A percentile compares a stretch with the other conserved stretches of the same genome.
Conservation (phyloP, 1,139 yeast genomes). For the Pichia inconspicua region DNA sequence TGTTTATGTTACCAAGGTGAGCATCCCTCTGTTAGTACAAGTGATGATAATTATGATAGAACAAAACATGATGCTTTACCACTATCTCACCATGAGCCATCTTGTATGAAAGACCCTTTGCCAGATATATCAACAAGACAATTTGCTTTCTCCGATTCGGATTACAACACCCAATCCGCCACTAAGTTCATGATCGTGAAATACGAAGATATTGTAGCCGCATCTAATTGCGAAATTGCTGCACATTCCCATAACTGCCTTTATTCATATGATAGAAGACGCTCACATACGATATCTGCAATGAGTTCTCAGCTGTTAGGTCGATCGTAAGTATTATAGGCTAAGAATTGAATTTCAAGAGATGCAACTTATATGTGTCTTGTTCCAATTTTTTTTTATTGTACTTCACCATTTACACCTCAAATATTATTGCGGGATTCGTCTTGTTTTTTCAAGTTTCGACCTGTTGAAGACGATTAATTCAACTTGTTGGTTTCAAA, state of each 20-base stretch:
- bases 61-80: background rate
- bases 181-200: slow-evolving; percentile 21
- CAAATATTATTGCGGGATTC: no score
- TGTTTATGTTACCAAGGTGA: background rate
- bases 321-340: background rate
- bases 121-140: background rate
- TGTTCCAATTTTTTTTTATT: no score
- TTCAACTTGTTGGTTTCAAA: no score
- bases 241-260: slow-evolving; percentile 16
- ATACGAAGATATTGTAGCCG: slow-evolving; percentile 12
- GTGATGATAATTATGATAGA: no score
- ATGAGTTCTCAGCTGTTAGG: background rate
- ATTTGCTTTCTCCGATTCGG: slow-evolving; percentile 3
- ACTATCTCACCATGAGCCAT: background rate
- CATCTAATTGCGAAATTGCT: slow-evolving; percentile 11
- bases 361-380: no score
- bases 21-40: background rate
- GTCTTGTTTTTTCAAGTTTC: no score
- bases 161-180: slow-evolving; percentile 1
- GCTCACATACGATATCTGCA: background rate
- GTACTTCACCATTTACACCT: no score
- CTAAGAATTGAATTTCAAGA: no score
- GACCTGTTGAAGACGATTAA: no score
- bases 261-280: slow-evolving; percentile 1
- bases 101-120: background rate